Evolutionary conservation across 192 early-diverging fungal genomes (phyloP), one percentile per base, ranked within the genome.

Genomic region (Coemansia javaensis): DNA sequence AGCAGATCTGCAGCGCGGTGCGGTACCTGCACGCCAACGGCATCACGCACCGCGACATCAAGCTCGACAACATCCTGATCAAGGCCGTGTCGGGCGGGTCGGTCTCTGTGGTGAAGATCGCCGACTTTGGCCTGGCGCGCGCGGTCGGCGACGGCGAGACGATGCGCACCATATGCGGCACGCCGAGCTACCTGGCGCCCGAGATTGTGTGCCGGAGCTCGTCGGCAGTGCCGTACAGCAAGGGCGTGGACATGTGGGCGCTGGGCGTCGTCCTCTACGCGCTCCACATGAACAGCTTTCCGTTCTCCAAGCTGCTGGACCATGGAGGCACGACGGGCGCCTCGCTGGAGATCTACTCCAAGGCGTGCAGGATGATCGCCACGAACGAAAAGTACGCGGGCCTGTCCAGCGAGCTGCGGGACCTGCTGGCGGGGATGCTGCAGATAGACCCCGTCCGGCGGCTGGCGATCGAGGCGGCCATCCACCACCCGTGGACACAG

Each of bases 21-120:
- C 63, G 66, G 55, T 98, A 93, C 56, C 76, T 98, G 6, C 94
- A 98, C 53, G 58, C 63, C 7, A 69, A 79, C 22, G 84, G 85
- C 18, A 88, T 98, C n/a, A 88, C 82, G 2, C 97, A 99, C 64
- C 84, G 97, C 15, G 97, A 99, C 61, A 68, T 99, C 16, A 99
- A 99, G 65, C 88, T 87, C 0, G 89, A 90, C 44, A 89, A 87
- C 50, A 73, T 88, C 22, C 43, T 75, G 40, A 67, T 75, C 25
- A 67, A 63, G 32, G 35, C 34, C 13, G 32, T 49, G 10, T 36
- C 51, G 0, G 34, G 27, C 40, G 55, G 52, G 9, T 27, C 45
- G 9, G 40, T 54, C 7, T 32, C 27, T 2, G 41, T 47, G 21
- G 65, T 77, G 13, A 77, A 72, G 33, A 68, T 88, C 21, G 78